A percentile compares a stretch with the other conserved stretches of the same genome.
Evolutionary conservation across 2,329 filamentous ascomycete species (phyloP).

Genomic region (Colletotrichum echinochloae): DNA sequence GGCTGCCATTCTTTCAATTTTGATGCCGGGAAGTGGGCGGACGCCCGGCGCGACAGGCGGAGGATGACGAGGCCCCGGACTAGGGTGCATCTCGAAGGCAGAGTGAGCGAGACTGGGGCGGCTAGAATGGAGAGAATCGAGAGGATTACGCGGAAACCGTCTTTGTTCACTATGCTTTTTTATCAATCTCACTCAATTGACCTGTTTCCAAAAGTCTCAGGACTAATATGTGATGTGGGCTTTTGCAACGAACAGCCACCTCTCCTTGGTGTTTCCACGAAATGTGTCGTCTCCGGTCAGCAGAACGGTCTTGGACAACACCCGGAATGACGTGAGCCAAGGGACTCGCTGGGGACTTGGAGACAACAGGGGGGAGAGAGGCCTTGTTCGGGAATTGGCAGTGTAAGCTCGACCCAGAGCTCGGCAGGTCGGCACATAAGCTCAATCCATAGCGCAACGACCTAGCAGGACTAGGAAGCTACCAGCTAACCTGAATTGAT

Average conservation of each 20-base stretch:
- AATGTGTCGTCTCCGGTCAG: neutral
- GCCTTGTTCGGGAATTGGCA: conserved; percentile 1
- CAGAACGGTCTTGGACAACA: conserved; percentile 2
- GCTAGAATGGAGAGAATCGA: no score
- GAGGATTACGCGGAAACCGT: neutral
- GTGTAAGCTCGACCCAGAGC: conserved; percentile 26
- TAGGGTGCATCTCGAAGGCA: conserved; percentile 18
- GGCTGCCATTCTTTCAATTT: neutral
- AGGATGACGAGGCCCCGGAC: neutral
- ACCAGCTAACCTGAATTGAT: neutral
- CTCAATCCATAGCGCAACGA: neutral
- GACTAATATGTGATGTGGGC: neutral
- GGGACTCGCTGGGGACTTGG: conserved; percentile 4
- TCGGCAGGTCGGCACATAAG: conserved; percentile 1
- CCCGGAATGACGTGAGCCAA: conserved; percentile 35
- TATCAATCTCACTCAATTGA: neutral
- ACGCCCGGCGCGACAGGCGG: conserved; percentile 16
- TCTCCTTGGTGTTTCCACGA: neutral
- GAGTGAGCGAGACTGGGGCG: conserved; percentile 1
- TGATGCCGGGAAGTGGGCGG: conserved; percentile 31
- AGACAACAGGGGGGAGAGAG: neutral
- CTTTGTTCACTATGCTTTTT: neutral
- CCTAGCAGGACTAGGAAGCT: neutral
- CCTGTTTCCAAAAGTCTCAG: neutral
- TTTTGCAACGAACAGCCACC: neutral